Evolutionary conservation across 768 basidiomycete genomes (phyloP), one percentile per base, ranked within the genome.

Genomic region (Leccinum rimulosum): DNA sequence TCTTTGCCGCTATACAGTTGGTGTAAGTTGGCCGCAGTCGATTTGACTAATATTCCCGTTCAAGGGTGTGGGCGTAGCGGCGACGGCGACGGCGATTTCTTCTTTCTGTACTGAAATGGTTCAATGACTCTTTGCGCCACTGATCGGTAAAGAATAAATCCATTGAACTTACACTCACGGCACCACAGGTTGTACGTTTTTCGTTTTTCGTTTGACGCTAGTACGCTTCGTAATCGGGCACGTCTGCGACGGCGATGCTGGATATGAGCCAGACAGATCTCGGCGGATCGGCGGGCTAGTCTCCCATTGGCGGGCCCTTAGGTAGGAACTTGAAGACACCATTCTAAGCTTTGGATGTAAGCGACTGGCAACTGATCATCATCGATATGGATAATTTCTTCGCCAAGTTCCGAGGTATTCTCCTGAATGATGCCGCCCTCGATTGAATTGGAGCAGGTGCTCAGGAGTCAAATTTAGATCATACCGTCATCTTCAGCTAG

Each of bases 91-190:
- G 49, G 28, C 28, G 47, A 35, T 17, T 22, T 28, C 25, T 27
- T 25, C 17, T 43, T 38, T 45, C 35, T 54, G 47, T 38, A 55
- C 49, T 45, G 35, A 30, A 48, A 55, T 22, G 31, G 28, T 12
- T 45, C 28, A 9, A 43, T 43, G 40, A 43, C 58, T 10, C 48
- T 61, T 56, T 58, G 38, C 50, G 50, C 55, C 53, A 43, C 40
- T 43, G 40, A 43, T 43, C n/a, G 52, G 64, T 52, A 56, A 58
- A 19, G 49, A 45, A 52, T 56, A 52, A 19, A 43, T n/a, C 25
- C 31, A 56, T 57, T 54, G 53, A 28, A 25, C 25, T 19, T 25
- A 22, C 25, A 54, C 54, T 53, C 31, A 35, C 54, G 35, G 57
- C 53, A 10, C 40, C 9, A 43, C 31, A 33, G 14, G 31, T 48